Base-by-base conservation (phyloP, 1,284 basidiomycete genomes). In the Microbotryomycetes sp. region DNA sequence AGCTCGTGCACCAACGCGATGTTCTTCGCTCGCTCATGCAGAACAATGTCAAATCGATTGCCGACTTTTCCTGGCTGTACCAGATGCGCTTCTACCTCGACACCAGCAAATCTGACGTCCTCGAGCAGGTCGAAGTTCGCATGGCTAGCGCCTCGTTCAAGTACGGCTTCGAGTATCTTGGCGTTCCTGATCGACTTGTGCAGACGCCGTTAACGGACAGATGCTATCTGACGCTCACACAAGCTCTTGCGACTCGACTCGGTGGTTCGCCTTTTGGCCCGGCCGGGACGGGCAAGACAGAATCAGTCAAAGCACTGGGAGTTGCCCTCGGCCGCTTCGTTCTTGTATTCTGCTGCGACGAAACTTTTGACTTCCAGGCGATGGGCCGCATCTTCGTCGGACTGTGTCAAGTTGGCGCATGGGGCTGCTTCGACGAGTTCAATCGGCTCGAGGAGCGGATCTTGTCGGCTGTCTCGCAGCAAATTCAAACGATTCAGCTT, bases 311-410 rank as follows among this genome's bases (percentile, higher is more conserved):
- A 76, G 94, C 96, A 1, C 85, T 99, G 27, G 96, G 96, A 59
- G 91, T 97, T 1, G 93, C 97, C 73, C 85, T 99, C 6, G 96
- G 96, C 52, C 87, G 93, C 51, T 97, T 98, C 73, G 96, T 98
- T 21, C 81, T 99, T 52, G 96, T 99, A 30, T 98, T 99, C 80
- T 98, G 96, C 75, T 99, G 96, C 74, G 96, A 98, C 77, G 94
- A 98, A 76, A 97, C 91, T 0, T 99, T 99, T 76, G 97, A 99
- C 77, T 97, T 97, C 81, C 92, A 97, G 74, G 96, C 96, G 2
- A 98, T 99, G 96, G 94, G 94, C 65, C 89, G 96, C 71, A 97
- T 98, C 72, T 97, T 98, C 75, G 86, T 98, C 70, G 96, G 96
- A 65, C 83, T 98, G 21, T 98, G 94, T 78, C 91, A 97, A 79